These are phyloP conservation scores for Chrysophaeum taylorii DNA, from an alignment of 352 stramenopile genomes.

Conservation along the genomic window DNA sequence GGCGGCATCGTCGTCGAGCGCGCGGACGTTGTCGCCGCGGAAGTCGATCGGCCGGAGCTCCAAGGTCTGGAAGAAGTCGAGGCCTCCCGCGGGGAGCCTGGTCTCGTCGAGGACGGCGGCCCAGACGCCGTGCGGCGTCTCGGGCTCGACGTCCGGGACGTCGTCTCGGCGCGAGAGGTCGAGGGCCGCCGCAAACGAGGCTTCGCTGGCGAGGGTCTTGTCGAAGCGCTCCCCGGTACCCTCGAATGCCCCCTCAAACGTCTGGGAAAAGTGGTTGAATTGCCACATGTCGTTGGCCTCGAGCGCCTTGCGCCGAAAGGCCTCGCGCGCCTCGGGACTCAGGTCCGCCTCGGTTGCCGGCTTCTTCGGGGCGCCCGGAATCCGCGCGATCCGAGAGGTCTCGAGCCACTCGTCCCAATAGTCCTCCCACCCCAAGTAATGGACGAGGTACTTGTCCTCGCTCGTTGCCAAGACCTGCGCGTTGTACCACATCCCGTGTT, in stretches of 20 bases:
- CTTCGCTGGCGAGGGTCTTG: background rate
- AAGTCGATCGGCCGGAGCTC: no score
- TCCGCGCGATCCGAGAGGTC: background rate
- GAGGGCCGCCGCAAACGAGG: background rate
- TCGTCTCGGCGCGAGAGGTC: background rate
- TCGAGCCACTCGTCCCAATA: background rate
- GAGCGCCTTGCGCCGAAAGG: background rate
- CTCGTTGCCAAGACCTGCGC: background rate
- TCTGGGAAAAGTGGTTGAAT: constrained; percentile 1
- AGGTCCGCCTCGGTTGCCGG: no score
- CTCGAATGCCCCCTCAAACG: background rate
- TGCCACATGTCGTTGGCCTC: background rate
- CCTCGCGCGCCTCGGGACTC: background rate
- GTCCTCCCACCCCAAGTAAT: constrained; percentile 2
- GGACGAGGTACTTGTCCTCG: background rate
- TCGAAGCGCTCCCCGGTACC: background rate
- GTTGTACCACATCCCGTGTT: background rate
- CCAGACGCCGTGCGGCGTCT: no score
- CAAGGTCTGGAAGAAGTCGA: no score
- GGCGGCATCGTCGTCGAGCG: no score
- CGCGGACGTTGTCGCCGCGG: no score
- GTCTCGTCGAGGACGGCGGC: no score
- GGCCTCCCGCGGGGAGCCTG: no score
- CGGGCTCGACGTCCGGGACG: no score
- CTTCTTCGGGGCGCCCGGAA: background rate